These are phyloP conservation scores for Raphidocelis subcapitata DNA, from an alignment of 139 green algal genomes.

Conservation along the genomic window DNA sequence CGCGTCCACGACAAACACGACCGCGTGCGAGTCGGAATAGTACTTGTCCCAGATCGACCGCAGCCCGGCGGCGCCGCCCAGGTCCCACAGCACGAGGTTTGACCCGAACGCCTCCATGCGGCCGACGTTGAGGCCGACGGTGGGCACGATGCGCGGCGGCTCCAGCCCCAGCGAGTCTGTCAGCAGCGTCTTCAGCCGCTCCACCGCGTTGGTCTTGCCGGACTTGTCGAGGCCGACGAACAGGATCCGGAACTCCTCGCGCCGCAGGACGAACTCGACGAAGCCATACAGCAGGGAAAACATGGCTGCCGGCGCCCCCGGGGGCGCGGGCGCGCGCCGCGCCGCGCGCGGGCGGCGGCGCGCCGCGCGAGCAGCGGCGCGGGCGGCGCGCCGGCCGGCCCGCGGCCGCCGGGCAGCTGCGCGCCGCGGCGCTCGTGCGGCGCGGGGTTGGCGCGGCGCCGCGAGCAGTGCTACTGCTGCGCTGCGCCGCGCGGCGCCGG, in stretches of 20 bases:
- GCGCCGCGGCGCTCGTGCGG: too few species aligned
- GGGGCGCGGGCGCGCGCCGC: too few species aligned
- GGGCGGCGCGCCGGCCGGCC: too few species aligned
- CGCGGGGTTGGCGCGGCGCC: too few species aligned
- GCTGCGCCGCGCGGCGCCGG: too few species aligned
- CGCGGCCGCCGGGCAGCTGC: too few species aligned
- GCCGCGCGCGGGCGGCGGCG: too few species aligned
- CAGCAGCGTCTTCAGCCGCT: slow-evolving; percentile 87
- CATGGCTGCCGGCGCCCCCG: slow-evolving; percentile 48
- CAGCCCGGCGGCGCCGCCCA: slow-evolving; percentile 76
- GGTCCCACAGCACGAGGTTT: slow-evolving; percentile 91
- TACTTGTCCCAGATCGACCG: slow-evolving; percentile 98
- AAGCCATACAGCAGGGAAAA: slow-evolving; percentile 85
- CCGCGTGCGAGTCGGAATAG: slow-evolving; percentile 87
- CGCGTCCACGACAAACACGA: slow-evolving; percentile 91
- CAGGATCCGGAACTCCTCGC: slow-evolving; percentile 90
- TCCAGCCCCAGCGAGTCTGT: slow-evolving; percentile 69
- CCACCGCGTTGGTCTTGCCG: slow-evolving; percentile 90
- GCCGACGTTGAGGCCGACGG: slow-evolving; percentile 92
- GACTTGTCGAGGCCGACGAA: slow-evolving; percentile 91
- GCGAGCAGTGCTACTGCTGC: too few species aligned
- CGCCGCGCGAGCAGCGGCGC: too few species aligned
- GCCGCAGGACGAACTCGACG: slow-evolving; percentile 78
- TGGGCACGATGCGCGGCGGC: slow-evolving; percentile 87
- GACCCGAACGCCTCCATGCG: slow-evolving; percentile 62